Evolutionary conservation across 805 yeast species (phyloP), one percentile per base, ranked within the genome.

Genomic region (Saccharomycopsis javanensis): DNA sequence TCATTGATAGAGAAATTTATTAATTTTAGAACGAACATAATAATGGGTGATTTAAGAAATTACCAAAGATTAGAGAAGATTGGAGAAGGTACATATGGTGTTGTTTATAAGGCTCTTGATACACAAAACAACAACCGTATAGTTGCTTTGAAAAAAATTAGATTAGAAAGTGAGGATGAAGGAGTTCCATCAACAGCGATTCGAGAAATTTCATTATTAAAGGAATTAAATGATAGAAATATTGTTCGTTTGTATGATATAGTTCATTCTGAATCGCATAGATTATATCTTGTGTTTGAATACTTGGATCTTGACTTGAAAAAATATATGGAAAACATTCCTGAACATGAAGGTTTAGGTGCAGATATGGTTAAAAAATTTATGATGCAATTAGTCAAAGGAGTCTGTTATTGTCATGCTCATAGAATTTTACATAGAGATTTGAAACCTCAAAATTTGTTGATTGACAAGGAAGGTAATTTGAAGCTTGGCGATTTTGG

Each of bases 111-210:
- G 70, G 99, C 99, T 1, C 76, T 90, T 54, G 97, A 92, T 68
- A 82, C 83, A 51, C 84, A 82, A 63, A 90, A 92, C 68, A 87
- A 90, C 64, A 92, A 92, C 72, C 80, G 97, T n/a, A 81, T 90
- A 50, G 99, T 94, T 37, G 99, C 99, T 0, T 75, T 94, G 64
- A 94, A 94, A 71, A 95, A 94, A 72, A 95, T 94, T 69, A 81
- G 98, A 58, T 74, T 94, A 55, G 99, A 94, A 69, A 88, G 96
- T 20, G 99, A 94, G 70, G 96, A 89, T 70, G 99, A 94, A 70
- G 99, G 99, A 18, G 97, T 95, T 23, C 99, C 99, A 1, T 90
- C 97, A 1, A 94, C 99, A 0, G 98, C 99, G 5, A 94, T 94
- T 59, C 79, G 99, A 65, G 99, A 94, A 69, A 94, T 94, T 64